Evolutionary conservation across 2,329 filamentous ascomycete genomes (phyloP).

Genomic region (Epichloe typhina): DNA sequence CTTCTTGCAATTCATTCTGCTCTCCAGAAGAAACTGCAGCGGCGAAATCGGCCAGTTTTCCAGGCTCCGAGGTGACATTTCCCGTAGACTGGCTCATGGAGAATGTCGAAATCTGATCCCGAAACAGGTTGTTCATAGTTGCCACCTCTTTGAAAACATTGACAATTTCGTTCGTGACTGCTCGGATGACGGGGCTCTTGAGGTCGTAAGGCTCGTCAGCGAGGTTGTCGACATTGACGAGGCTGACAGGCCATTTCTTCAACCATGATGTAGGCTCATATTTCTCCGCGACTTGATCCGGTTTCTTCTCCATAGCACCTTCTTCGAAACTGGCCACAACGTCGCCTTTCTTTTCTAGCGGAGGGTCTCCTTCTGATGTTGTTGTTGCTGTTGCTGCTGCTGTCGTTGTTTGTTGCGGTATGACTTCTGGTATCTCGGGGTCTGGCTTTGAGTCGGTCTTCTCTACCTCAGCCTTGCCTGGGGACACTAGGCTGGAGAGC

Average conservation of each 20-base stretch:
- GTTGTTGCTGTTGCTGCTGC: constrained; percentile 5
- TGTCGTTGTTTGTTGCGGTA: constrained; percentile 33
- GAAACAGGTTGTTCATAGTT: constrained; percentile 83
- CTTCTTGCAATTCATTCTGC: constrained; percentile 81
- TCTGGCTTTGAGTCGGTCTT: constrained; percentile 38
- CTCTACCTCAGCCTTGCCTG: constrained; percentile 37
- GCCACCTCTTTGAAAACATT: constrained; percentile 98
- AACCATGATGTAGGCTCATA: constrained; percentile 89
- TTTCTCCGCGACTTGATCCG: constrained; percentile 35
- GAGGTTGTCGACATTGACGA: constrained; percentile 92
- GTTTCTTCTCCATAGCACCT: constrained; percentile 47
- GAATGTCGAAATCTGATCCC: constrained; percentile 94
- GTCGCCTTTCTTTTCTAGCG: constrained; percentile 68
- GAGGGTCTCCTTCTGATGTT: constrained; percentile 33
- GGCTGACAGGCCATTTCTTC: constrained; percentile 78
- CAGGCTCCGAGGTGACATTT: constrained; percentile 89
- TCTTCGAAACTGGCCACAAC: constrained; percentile 97
- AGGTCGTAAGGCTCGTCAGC: constrained; percentile 79
- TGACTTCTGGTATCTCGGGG: constrained; percentile 41
- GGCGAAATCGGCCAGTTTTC: constrained; percentile 91
- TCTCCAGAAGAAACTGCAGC: constrained; percentile 94
- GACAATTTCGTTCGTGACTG: constrained; percentile 93
- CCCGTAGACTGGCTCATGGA: constrained; percentile 90
- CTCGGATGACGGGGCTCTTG: constrained; percentile 77
- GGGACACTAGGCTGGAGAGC: constrained; percentile 70